Evolutionary conservation across 2,329 filamentous ascomycete species (phyloP).

Genomic region (Aspergillus sojae): DNA sequence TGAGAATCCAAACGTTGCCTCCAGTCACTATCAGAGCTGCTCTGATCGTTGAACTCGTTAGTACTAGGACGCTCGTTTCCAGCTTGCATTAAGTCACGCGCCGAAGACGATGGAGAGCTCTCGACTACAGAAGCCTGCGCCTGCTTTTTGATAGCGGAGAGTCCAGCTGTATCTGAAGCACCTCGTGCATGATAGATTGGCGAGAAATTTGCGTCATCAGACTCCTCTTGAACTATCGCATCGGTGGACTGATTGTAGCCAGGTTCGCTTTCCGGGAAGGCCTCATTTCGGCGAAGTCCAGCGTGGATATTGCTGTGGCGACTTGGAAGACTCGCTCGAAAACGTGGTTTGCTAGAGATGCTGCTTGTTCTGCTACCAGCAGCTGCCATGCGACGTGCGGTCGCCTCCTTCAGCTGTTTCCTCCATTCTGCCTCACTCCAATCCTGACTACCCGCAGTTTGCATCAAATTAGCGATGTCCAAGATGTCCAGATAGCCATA

Average conservation of each 20-base stretch:
- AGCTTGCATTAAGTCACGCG: slow-evolving; percentile 33
- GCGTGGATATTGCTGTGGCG: slow-evolving; percentile 41
- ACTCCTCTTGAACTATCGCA: slow-evolving; percentile 34
- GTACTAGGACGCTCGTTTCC: slow-evolving; percentile 25
- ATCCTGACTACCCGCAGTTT: slow-evolving; percentile 70
- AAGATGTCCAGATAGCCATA: slow-evolving; percentile 90
- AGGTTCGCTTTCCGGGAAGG: slow-evolving; percentile 22
- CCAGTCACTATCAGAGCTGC: slow-evolving; percentile 44
- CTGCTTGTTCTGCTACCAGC: slow-evolving; percentile 51
- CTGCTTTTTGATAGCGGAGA: slow-evolving; percentile 18
- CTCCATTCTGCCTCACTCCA: slow-evolving; percentile 93
- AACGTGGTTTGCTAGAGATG: slow-evolving; percentile 56
- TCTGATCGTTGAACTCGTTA: slow-evolving; percentile 37
- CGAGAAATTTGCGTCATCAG: slow-evolving; percentile 24
- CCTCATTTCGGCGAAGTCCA: slow-evolving; percentile 26
- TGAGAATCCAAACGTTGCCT: slow-evolving; percentile 24
- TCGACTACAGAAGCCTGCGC: slow-evolving; percentile 26
- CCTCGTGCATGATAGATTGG: slow-evolving; percentile 32
- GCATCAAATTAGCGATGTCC: slow-evolving; percentile 80
- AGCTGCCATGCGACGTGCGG: slow-evolving; percentile 54
- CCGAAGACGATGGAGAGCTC: slow-evolving; percentile 41
- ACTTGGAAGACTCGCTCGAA: slow-evolving; percentile 40
- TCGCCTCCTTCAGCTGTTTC: slow-evolving; percentile 83
- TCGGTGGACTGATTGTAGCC: slow-evolving; percentile 41
- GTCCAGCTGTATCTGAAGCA: slow-evolving; percentile 35